Conservation (phyloP, 768 basidiomycete species). For the Rhodosporidiobolus sp. region DNA sequence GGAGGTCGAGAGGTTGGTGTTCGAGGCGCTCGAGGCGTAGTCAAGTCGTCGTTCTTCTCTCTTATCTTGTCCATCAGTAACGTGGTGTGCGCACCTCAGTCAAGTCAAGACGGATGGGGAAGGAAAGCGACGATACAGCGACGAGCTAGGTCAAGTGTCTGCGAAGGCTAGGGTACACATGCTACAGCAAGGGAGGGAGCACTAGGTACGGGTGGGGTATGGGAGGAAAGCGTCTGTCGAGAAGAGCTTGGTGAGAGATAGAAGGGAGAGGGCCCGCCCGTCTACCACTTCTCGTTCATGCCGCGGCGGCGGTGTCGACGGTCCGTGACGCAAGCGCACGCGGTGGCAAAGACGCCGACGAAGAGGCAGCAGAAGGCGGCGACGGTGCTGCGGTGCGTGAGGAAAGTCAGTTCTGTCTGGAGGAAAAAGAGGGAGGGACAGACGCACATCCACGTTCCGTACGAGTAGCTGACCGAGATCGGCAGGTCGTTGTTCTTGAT, state of each 20-base stretch:
- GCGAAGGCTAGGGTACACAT: no score
- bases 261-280: neutral
- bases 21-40: neutral
- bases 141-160: no score
- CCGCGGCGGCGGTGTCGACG: neutral
- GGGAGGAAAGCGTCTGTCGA: neutral
- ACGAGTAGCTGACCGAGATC: neutral
- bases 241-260: neutral
- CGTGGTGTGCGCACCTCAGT: no score
- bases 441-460: slow-evolving; percentile 19
- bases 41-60: neutral
- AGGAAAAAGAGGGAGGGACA: no score
- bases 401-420: neutral
- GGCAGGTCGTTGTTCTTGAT: slow-evolving; percentile 3
- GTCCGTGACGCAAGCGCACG: slow-evolving; percentile 19
- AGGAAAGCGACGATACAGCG: no score
- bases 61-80: no score
- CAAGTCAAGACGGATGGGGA: no score
- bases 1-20: neutral
- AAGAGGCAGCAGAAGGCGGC: slow-evolving; percentile 30
- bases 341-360: slow-evolving; percentile 15
- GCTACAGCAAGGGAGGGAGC: no score
- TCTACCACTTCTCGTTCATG: neutral
- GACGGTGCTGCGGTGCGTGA: neutral
- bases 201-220: no score